Conservation (phyloP, 2,329 filamentous ascomycete species). For the Colletotrichum sansevieriae region DNA sequence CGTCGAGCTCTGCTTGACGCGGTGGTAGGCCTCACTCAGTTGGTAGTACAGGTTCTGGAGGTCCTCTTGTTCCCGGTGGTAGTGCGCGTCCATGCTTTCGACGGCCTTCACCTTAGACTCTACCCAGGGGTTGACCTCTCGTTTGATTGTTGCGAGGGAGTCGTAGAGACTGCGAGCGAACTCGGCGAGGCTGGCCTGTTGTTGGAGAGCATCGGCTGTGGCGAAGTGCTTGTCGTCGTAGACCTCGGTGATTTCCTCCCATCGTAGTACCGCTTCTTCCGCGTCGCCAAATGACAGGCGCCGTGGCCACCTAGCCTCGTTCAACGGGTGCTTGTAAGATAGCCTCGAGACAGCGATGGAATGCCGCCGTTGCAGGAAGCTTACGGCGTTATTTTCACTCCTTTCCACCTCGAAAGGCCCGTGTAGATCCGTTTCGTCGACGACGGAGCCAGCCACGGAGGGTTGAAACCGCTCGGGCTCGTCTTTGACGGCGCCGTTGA, state of each 20-base stretch:
- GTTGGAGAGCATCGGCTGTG: slow-evolving; percentile 39
- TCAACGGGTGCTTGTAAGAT: slow-evolving; percentile 50
- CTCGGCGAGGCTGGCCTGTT: slow-evolving; percentile 56
- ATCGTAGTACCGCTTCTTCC: slow-evolving; percentile 79
- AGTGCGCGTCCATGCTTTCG: slow-evolving; percentile 70
- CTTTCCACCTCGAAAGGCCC: slow-evolving; percentile 65
- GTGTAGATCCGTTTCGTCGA: slow-evolving; percentile 70
- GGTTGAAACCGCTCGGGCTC: slow-evolving; percentile 43
- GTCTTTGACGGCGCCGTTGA: slow-evolving; percentile 32
- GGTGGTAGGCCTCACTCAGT: slow-evolving; percentile 77
- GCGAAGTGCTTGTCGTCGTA: slow-evolving; percentile 48
- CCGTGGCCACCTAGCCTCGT: slow-evolving; percentile 76
- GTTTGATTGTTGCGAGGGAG: slow-evolving; percentile 64
- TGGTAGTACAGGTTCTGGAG: slow-evolving; percentile 77
- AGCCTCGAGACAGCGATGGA: slow-evolving; percentile 60
- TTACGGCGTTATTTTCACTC: slow-evolving; percentile 57
- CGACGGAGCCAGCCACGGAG: slow-evolving; percentile 70
- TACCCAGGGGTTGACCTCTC: slow-evolving; percentile 72
- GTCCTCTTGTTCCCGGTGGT: slow-evolving; percentile 73
- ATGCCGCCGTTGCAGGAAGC: slow-evolving; percentile 72
- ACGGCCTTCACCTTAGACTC: slow-evolving; percentile 68
- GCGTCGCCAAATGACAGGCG: slow-evolving; percentile 82
- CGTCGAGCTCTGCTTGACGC: slow-evolving; percentile 74
- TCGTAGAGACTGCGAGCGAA: slow-evolving; percentile 68
- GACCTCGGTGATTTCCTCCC: slow-evolving; percentile 68